These are phyloP conservation scores for Dalechampia spathulata DNA, from an alignment of 441 rosid genomes.

Conservation along the genomic window DNA sequence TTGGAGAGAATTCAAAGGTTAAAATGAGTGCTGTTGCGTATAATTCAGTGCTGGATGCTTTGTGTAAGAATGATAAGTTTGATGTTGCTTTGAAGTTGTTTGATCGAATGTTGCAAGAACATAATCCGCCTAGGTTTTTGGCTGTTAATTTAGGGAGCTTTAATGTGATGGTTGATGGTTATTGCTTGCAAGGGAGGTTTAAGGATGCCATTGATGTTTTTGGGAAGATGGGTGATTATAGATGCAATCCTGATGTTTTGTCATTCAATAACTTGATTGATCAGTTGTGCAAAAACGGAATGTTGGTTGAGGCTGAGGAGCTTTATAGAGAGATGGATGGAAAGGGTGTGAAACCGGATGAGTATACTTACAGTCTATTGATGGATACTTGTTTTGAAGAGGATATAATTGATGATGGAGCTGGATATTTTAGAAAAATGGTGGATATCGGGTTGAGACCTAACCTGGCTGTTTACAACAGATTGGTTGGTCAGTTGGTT, in stretches of 20 bases:
- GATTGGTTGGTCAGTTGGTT: slow-evolving; percentile 58
- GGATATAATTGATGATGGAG: slow-evolving; percentile 66
- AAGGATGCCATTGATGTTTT: slow-evolving; percentile 64
- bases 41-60: slow-evolving; percentile 66
- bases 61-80: slow-evolving; percentile 63
- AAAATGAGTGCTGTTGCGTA: slow-evolving; percentile 61
- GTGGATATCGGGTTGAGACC: slow-evolving; percentile 70
- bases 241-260: slow-evolving; percentile 61
- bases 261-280: slow-evolving; percentile 78
- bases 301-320: slow-evolving; percentile 65
- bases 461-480: slow-evolving; percentile 64
- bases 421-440: slow-evolving; percentile 64
- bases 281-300: slow-evolving; percentile 54
- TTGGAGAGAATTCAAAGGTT: slow-evolving; percentile 41
- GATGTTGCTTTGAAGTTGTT: slow-evolving; percentile 71
- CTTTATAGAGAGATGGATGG: slow-evolving; percentile 69
- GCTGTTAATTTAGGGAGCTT: slow-evolving; percentile 75
- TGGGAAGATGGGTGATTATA: slow-evolving; percentile 52
- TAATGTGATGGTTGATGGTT: slow-evolving; percentile 85
- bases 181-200: slow-evolving; percentile 53
- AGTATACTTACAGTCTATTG: slow-evolving; percentile 55
- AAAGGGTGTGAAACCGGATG: slow-evolving; percentile 77
- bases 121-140: slow-evolving; percentile 54
- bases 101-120: slow-evolving; percentile 49
- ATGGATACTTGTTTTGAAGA: slow-evolving; percentile 76